Conservation (phyloP, 768 basidiomycete genomes). For the Rhodotorula paludigena region DNA sequence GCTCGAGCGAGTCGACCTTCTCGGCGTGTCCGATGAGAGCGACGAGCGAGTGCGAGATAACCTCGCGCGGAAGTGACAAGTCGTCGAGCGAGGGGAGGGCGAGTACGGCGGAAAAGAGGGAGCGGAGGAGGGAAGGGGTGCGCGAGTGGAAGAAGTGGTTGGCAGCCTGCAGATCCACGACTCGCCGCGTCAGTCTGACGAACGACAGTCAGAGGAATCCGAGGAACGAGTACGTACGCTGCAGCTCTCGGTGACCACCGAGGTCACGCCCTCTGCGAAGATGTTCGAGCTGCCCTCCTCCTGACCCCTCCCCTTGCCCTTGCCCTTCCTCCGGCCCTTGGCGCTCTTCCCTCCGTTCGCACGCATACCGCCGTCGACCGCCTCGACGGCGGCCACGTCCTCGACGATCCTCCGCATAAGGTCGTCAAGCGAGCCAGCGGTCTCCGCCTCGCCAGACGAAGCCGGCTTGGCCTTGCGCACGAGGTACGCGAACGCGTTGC, state of each 20-base stretch:
- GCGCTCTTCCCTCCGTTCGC: conserved; percentile 23
- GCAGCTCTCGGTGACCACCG: conserved; percentile 31
- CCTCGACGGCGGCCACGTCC: conserved; percentile 24
- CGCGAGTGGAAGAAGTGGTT: conserved; percentile 41
- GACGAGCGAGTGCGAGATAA: conserved; percentile 36
- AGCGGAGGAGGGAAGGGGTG: conserved; percentile 33
- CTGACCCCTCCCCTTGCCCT: conserved; percentile 34
- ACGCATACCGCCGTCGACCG: conserved; percentile 21
- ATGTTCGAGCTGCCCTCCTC: conserved; percentile 38
- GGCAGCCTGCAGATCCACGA: conserved; percentile 5
- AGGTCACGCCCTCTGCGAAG: conserved; percentile 35
- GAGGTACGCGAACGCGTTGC: conserved; percentile 37
- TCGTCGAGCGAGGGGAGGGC: conserved; percentile 12
- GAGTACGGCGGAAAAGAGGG: conserved; percentile 31
- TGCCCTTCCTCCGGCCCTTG: conserved; percentile 34
- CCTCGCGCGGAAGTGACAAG: conserved; percentile 14
- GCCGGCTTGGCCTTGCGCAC: conserved; percentile 31
- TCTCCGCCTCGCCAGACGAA: neutral
- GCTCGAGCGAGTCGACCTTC: conserved; percentile 33
- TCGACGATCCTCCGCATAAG: conserved; percentile 6
- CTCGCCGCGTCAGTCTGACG: neutral
- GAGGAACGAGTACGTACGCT: conserved; percentile 1
- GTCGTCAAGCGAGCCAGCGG: conserved; percentile 14
- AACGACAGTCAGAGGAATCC: no score
- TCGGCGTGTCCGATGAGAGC: conserved; percentile 33